Evolutionary conservation across 2,329 filamentous ascomycete genomes (phyloP), one percentile per base, ranked within the genome.

Genomic region (Neonectria coccinea): DNA sequence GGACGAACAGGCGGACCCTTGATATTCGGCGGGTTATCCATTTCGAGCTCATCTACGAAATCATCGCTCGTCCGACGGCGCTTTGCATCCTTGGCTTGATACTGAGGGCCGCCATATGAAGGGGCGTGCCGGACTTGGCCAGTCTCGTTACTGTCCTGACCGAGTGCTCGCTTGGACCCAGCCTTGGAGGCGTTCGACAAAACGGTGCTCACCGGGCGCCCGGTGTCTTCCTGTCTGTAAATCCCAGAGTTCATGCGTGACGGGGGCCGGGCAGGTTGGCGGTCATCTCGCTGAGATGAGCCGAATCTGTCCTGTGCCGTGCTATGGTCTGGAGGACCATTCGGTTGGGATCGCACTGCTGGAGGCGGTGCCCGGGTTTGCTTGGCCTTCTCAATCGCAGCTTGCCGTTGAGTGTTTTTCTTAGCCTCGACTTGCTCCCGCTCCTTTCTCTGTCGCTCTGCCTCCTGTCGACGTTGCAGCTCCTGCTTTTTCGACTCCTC

Each of bases 1-100:
- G 94, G 93, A 63, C 94, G 89, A 70, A 97, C 93, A 6, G 94
- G 93, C 56, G 93, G 92, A 14, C 91, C 92, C 82, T 94, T 96
- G 72, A 94, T 85, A 62, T 81, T 84, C 27, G 79, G 81, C 50
- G 88, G 84, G 44, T 87, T 85, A 61, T 88, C 84, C 74, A 84
- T 84, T 51, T 88, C 85, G 47, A 84, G 80, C 59, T 90, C 88
- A 60, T 90, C 86, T 67, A 92, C 89, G 66, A 88, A 86, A 62
- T 89, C 87, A 56, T 95, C 91, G 45, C 91, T 89, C 56, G 91
- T 96, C 75, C 91, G 91, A 70, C 93, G 88, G 62, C 94, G 88
- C 82, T 97, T 97, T 22, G 87, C 84, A 56, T 97, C 93, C 69
- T 88, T 87, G 22, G 86, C 81, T 74, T 92, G 88, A 70, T 92